Conservation (phyloP, 2,329 filamentous ascomycete species). For the Biscogniauxia mediterranea region DNA sequence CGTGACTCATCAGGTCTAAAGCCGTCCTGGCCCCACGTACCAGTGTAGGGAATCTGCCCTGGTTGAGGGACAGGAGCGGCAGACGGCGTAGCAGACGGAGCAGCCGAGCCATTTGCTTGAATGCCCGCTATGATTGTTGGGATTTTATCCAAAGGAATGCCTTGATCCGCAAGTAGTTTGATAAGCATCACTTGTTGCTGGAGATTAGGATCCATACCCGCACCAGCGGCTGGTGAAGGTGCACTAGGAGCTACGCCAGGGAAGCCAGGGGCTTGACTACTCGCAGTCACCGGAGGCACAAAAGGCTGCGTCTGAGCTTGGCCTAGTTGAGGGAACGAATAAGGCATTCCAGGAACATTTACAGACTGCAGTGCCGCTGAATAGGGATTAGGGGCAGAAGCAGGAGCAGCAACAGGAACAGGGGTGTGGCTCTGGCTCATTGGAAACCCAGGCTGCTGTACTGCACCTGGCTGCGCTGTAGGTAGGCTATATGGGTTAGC, state of each 20-base stretch:
- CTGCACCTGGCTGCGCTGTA: conserved; percentile 22
- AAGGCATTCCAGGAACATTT: conserved; percentile 50
- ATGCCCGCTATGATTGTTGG: conserved; percentile 56
- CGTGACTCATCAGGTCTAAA: conserved; percentile 46
- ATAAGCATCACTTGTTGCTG: conserved; percentile 73
- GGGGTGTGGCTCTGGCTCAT: conserved; percentile 32
- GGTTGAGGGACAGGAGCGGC: conserved; percentile 40
- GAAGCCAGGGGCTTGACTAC: conserved; percentile 39
- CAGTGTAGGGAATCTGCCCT: conserved; percentile 42
- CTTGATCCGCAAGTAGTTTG: conserved; percentile 72
- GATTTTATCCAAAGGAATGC: conserved; percentile 76
- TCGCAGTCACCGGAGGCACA: conserved; percentile 32
- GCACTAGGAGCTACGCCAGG: conserved; percentile 35
- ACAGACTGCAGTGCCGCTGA: conserved; percentile 54
- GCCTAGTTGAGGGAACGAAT: conserved; percentile 46
- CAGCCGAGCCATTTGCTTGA: conserved; percentile 38
- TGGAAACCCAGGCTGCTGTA: conserved; percentile 23
- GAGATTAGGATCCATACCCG: conserved; percentile 51
- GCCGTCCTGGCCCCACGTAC: conserved; percentile 36
- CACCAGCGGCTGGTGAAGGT: conserved; percentile 34
- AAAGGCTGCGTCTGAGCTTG: conserved; percentile 34
- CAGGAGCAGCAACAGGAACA: conserved; percentile 33
- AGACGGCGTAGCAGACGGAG: conserved; percentile 29
- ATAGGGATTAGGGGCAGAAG: conserved; percentile 33
- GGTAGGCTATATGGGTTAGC: conserved; percentile 26